Evolutionary conservation across 345 rosid genomes (phyloP).

Genomic region (Ricinus communis): DNA sequence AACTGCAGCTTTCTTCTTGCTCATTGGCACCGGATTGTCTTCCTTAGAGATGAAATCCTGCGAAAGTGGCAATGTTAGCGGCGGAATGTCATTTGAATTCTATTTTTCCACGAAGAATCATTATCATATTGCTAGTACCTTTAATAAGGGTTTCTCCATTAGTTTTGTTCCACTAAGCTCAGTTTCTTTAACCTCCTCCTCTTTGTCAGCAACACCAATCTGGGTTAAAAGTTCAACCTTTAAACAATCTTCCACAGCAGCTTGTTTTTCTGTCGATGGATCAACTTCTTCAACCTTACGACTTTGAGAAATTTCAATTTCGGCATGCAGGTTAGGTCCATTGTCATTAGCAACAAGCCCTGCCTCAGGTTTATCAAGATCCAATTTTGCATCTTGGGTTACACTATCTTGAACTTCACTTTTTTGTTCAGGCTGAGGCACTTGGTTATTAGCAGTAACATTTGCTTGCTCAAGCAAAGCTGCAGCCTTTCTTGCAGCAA

Average conservation of each 20-base stretch:
- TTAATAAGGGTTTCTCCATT: constrained; percentile 44
- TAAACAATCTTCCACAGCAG: constrained; percentile 25
- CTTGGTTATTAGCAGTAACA: constrained; percentile 4
- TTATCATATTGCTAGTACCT: constrained; percentile 33
- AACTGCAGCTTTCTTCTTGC: constrained; percentile 41
- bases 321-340: constrained; percentile 13
- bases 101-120: too few species aligned
- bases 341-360: constrained; percentile 17
- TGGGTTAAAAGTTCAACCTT: constrained; percentile 21
- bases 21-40: constrained; percentile 30
- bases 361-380: constrained; percentile 2
- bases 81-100: not conserved
- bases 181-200: constrained; percentile 25
- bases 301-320: constrained; percentile 20
- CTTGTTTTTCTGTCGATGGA: constrained; percentile 15
- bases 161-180: constrained; percentile 28
- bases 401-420: not conserved
- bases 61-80: constrained; percentile 16
- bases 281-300: constrained; percentile 14
- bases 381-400: not conserved
- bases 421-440: not conserved
- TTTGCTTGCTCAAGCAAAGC: constrained; percentile 39
- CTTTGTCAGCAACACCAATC: constrained; percentile 5
- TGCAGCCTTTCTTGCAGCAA: constrained; percentile 46
- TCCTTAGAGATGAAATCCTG: constrained; percentile 35